Conservation (phyloP, 495 filamentous ascomycete species). For the Talaromyces trachyspermus region DNA sequence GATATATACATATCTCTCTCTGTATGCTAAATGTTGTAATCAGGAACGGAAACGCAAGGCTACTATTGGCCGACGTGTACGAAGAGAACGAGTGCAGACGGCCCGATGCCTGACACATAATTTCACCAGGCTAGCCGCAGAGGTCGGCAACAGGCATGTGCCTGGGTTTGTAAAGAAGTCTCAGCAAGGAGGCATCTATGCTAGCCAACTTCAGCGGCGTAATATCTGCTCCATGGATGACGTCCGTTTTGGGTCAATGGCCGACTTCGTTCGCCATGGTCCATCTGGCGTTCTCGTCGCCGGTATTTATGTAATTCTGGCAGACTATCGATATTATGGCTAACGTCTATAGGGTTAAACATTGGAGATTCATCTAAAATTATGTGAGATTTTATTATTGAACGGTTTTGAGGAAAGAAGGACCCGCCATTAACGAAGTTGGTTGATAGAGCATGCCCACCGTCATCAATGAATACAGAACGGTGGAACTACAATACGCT, state of each 20-base stretch:
- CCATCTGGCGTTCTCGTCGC: conserved; percentile 31
- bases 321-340: not conserved
- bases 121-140: conserved; percentile 19
- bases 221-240: conserved; percentile 29
- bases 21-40: conserved; percentile 7
- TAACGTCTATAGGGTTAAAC: not conserved
- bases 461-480: not conserved
- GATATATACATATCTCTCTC: not conserved
- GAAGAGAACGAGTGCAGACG: conserved; percentile 30
- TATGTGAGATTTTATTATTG: not conserved
- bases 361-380: not conserved
- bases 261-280: conserved; percentile 29
- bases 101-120: conserved; percentile 22
- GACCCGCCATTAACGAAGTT: not conserved
- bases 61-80: conserved; percentile 18
- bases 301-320: conserved; percentile 17
- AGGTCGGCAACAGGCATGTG: conserved; percentile 15
- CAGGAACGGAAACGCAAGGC: conserved; percentile 22
- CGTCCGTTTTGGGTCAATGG: conserved; percentile 22
- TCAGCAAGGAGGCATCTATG: conserved; percentile 22
- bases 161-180: conserved; percentile 7
- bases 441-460: not conserved
- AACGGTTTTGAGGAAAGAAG: too few relatives aligned
- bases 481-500: not conserved
- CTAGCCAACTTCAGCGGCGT: conserved; percentile 25